Base-by-base conservation (phyloP, 768 basidiomycete species). In the Auricularia cornea region DNA sequence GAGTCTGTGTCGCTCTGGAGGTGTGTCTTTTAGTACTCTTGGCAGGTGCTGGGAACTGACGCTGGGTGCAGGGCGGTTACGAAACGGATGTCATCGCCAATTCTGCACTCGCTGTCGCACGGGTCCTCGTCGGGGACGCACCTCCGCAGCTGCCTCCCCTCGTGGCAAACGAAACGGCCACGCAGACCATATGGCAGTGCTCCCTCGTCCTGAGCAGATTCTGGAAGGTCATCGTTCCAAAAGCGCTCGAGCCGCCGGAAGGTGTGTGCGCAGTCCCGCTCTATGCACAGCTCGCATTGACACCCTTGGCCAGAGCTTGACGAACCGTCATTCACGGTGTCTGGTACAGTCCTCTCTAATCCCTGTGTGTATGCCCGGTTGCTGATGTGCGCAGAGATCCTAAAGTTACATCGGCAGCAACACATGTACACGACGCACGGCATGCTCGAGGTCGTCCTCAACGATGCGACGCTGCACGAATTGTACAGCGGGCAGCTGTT, bases 1-100 rank as follows among this genome's bases (percentile, higher is more conserved):
- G 86, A 69, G 69, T 99, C 18, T 92, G 96, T 12, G 93, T 96
- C 32, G 95, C 94, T 1, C 83, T 99, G 48, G 97, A 99, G 84
- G 96, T 96, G 63, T 59, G 77, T 5, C 29, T 60, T 59, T 2
- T 38, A n/a, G 40, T 33, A 16, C 30, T 35, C 26, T 33, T 40
- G 38, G 33, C n/a, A n/a, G n/a, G 35, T 40, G 20, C n/a, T 1
- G 44, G 23, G 12, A 26, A 54, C 44, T 33, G 20, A 60, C 12
- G 11, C 61, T 64, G 44, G 56, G 56, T 62, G 3, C 66, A 98
- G 95, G 97, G 97, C 11, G 97, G 97, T 2, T 99, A 99, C 75
- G 94, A 94, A 69, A 81, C 98, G 30, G 83, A 91, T 18, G 88
- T 97, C 2, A 92, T 95, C 67, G 89, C 94, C 23, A 80, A 79